phyloP scores from a whole-genome alignment of 169 alveolate genomes.

The Cryptosporidium ryanae region DNA sequence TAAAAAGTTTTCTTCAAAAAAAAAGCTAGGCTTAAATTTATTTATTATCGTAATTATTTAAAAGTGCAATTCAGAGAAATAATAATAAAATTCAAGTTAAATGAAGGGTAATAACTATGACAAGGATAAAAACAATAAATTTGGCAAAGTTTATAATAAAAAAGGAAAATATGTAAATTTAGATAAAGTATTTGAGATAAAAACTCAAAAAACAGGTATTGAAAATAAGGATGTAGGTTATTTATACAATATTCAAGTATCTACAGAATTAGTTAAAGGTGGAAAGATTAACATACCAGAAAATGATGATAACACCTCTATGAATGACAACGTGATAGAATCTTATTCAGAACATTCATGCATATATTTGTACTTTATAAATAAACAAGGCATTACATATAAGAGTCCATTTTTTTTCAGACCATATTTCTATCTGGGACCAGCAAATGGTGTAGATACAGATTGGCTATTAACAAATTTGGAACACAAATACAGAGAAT shows the following conservation, averaged over 20 bases:
- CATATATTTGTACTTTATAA: constrained; percentile 41
- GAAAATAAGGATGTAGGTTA: constrained; percentile 37
- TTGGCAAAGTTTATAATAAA: background rate
- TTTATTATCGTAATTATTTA: background rate
- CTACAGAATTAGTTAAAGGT: constrained; percentile 42
- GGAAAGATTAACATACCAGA: background rate
- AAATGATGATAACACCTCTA: background rate
- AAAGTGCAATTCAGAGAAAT: background rate
- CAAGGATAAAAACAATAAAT: background rate
- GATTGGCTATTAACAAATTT: constrained; percentile 78
- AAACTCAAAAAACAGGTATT: constrained; percentile 20
- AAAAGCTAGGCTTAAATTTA: too few species aligned
- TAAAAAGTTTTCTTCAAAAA: too few species aligned
- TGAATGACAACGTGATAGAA: constrained; percentile 7
- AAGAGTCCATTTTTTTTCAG: constrained; percentile 82
- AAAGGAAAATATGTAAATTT: background rate
- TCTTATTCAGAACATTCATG: constrained; percentile 60
- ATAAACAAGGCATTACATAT: constrained; percentile 55
- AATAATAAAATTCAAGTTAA: background rate
- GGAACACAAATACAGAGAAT: constrained; percentile 81
- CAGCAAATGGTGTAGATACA: constrained; percentile 76
- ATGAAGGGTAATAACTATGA: background rate
- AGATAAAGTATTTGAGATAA: constrained; percentile 42
- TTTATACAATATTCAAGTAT: constrained; percentile 59
- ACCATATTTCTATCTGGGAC: constrained; percentile 91